Conservation (phyloP, 768 basidiomycete genomes). For the Agaricus sinodeliciosus region DNA sequence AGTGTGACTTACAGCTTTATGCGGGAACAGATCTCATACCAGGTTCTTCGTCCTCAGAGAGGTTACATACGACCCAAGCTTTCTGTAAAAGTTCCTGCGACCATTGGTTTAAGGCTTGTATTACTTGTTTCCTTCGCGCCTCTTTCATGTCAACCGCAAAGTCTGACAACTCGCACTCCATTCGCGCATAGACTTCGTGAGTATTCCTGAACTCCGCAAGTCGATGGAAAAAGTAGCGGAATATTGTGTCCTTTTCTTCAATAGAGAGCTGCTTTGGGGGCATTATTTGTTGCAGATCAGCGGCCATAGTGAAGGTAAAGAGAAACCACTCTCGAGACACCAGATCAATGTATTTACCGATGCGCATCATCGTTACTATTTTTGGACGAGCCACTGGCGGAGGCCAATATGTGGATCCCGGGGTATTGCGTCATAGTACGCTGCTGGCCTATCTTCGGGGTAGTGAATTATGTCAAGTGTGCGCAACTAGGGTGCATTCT, state of each 20-base stretch:
- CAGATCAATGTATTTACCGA: no score
- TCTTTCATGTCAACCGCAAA: conserved; percentile 4
- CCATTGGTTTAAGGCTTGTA: conserved; percentile 35
- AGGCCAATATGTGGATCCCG: no score
- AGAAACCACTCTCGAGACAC: background rate
- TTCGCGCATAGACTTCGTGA: conserved; percentile 28
- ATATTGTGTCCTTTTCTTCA: conserved; percentile 28
- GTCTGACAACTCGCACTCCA: conserved; percentile 21
- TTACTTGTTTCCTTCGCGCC: conserved; percentile 20
- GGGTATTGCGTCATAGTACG: no score
- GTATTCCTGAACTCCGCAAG: conserved; percentile 43
- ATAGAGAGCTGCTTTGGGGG: conserved; percentile 34
- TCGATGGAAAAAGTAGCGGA: conserved; percentile 35
- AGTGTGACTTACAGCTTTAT: background rate
- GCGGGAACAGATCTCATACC: background rate
- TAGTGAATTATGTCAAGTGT: no score
- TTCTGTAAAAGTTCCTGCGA: conserved; percentile 34
- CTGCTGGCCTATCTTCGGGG: no score
- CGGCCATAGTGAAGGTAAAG: conserved; percentile 8
- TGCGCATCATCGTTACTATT: no score
- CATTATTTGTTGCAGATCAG: conserved; percentile 21
- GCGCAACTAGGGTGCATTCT: no score
- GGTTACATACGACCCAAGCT: conserved; percentile 38
- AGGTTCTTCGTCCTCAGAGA: conserved; percentile 17
- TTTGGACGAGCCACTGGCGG: no score